Percentiles rank a stretch among this genome's conserved stretches.
phyloP scores from a whole-genome alignment of 2,329 filamentous ascomycete species.

The Ophiostoma australiae region DNA sequence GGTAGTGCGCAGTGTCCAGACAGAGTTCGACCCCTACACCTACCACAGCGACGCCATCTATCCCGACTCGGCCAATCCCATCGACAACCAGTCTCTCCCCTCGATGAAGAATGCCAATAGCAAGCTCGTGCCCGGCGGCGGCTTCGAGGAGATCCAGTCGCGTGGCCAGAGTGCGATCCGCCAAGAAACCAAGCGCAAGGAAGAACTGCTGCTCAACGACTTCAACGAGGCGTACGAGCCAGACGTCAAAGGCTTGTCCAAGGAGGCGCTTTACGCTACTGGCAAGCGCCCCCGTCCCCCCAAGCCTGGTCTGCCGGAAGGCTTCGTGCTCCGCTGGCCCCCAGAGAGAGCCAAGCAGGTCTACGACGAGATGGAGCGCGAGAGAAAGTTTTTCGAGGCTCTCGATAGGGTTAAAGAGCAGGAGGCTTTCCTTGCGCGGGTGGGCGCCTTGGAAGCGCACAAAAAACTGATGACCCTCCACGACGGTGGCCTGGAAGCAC shows the following conservation, averaged over 20 bases:
- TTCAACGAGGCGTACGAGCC: slow-evolving; percentile 13
- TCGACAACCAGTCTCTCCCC: slow-evolving; percentile 27
- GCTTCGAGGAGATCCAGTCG: slow-evolving; percentile 9
- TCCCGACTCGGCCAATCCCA: slow-evolving; percentile 18
- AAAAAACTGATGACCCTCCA: background rate
- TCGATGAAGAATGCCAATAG: slow-evolving; percentile 11
- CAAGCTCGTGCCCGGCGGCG: background rate
- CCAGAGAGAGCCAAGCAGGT: background rate
- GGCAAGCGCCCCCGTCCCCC: background rate
- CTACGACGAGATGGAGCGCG: background rate
- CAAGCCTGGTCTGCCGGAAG: background rate
- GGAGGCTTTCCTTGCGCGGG: background rate
- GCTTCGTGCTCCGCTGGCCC: slow-evolving; percentile 2
- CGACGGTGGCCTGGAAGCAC: background rate
- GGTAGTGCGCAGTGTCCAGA: slow-evolving; percentile 17
- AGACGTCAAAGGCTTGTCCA: slow-evolving; percentile 12
- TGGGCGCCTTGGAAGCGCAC: background rate
- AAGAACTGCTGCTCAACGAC: slow-evolving; percentile 14
- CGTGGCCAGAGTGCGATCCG: slow-evolving; percentile 14
- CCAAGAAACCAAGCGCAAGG: background rate
- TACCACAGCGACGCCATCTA: slow-evolving; percentile 7
- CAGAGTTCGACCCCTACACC: slow-evolving; percentile 4
- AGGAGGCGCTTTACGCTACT: background rate
- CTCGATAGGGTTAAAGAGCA: background rate
- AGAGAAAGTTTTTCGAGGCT: background rate